Evolutionary conservation across 2,329 filamentous ascomycete genomes (phyloP), one percentile per base, ranked within the genome.

Genomic region (Penicillium sp.): DNA sequence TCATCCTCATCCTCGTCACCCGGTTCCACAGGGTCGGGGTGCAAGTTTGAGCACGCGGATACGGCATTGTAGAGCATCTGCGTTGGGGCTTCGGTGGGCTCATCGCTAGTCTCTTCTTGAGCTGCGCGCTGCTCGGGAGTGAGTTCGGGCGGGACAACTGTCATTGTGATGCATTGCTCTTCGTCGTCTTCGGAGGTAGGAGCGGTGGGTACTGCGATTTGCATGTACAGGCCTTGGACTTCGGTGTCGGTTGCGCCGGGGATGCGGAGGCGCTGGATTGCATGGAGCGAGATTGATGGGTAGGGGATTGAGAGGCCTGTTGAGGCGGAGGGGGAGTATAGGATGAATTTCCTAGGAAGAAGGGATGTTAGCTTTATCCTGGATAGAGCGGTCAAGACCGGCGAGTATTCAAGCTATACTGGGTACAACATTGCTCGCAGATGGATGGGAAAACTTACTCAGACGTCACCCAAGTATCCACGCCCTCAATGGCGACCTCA

Each of bases 391-490:
- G 28, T 2, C 1, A 26, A 35, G 13, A n/a, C 7, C 2, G 19
- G 33, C 13, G 15, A 19, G 13, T 12, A 19, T 15, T 2, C 13
- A 22, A 51, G 47, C 47, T 22, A 6, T 13, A 13, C 4, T 3
- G 3, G 4, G 28, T 4, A 12, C 28, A 15, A n/a, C 8, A 22
- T 22, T 1, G 2, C 24, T 28, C 33, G 17, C n/a, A 53, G 22
- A 53, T 8, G 50, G 15, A 22, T 28, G 15, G 9, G 3, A 49
- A 9, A 9, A 68, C 76, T 65, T 72, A 83, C 81, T 82, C 79
- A 28, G 81, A 82, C 44, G 81, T 81, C n/a, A 82, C 80, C 78
- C 80, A 83, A 19, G 79, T 70, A 61, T 81, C 77, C 5, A 83
- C 67, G 12, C 69, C 74, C 13, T 78, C 72, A 22, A 83, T 72